A percentile compares a stretch with the other conserved stretches of the same genome.
These are phyloP conservation scores for Wickerhamomyces kurtzmanii DNA, from an alignment of 805 yeast genomes.

Conservation along the genomic window DNA sequence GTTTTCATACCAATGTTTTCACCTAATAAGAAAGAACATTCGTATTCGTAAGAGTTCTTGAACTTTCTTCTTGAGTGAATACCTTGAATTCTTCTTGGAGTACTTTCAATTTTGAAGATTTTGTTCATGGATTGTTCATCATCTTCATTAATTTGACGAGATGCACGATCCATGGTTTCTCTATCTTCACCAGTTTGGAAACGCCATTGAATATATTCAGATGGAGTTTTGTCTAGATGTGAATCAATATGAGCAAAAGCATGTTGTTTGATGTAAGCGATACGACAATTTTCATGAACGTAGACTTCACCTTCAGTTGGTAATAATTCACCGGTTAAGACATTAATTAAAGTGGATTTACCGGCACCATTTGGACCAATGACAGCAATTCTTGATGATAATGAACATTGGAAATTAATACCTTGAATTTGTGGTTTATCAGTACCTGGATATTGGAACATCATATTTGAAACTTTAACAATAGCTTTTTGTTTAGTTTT, in stretches of 20 bases:
- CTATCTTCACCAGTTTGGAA: slow-evolving; percentile 99
- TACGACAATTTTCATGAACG: slow-evolving; percentile 99
- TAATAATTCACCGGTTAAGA: slow-evolving; percentile 97
- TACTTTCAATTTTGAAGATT: slow-evolving; percentile 97
- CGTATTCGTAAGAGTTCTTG: slow-evolving; percentile 99
- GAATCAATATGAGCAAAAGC: slow-evolving; percentile 99
- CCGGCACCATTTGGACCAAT: slow-evolving; percentile 99
- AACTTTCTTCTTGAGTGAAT: slow-evolving; percentile 97
- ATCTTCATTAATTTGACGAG: slow-evolving; percentile 93
- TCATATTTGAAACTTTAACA: slow-evolving; percentile 94
- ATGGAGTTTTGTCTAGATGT: slow-evolving; percentile 98
- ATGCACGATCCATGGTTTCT: slow-evolving; percentile 99
- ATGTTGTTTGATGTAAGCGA: slow-evolving; percentile 99
- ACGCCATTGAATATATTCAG: slow-evolving; percentile 99
- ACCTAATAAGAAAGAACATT: slow-evolving; percentile 95
- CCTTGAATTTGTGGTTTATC: slow-evolving; percentile 86
- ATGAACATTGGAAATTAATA: slow-evolving; percentile 97
- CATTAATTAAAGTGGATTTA: slow-evolving; percentile 97
- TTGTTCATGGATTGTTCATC: slow-evolving; percentile 99
- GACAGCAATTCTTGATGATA: slow-evolving; percentile 99
- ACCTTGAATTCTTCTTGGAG: slow-evolving; percentile 94
- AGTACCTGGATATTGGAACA: slow-evolving; percentile 99
- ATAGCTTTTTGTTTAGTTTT: slow-evolving; percentile 99
- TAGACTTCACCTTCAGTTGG: slow-evolving; percentile 98
- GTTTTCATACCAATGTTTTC: slow-evolving; percentile 98